phyloP scores from a whole-genome alignment of 768 basidiomycete species.

The Suillus subaureus region DNA sequence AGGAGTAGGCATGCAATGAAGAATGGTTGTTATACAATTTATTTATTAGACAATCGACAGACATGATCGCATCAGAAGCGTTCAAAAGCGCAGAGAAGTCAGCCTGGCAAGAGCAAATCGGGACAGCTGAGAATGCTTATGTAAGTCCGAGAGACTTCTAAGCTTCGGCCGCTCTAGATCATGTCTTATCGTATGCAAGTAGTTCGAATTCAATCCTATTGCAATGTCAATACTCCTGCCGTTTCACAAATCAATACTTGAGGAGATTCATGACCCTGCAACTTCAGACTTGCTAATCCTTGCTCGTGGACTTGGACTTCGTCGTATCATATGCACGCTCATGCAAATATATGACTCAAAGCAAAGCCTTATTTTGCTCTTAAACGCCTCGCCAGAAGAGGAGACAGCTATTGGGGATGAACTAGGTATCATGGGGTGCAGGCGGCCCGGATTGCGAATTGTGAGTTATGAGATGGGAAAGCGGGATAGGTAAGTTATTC shows the following conservation, averaged over 20 bases:
- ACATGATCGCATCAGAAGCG: too few species aligned
- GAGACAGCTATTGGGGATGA: slow-evolving; percentile 92
- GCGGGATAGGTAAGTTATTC: slow-evolving; percentile 69
- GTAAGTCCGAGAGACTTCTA: background rate
- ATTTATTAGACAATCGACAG: too few species aligned
- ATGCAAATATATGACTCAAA: slow-evolving; percentile 92
- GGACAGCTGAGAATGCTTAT: too few species aligned
- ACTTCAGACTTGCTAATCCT: slow-evolving; percentile 76
- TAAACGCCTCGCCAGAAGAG: slow-evolving; percentile 85
- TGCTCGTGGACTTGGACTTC: slow-evolving; percentile 88
- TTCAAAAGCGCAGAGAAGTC: too few species aligned
- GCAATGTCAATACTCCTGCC: slow-evolving; percentile 42
- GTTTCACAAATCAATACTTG: slow-evolving; percentile 68
- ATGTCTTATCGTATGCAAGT: background rate
- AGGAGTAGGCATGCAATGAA: too few species aligned
- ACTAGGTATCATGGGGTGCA: slow-evolving; percentile 88
- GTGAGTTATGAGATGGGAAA: slow-evolving; percentile 81
- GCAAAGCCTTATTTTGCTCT: slow-evolving; percentile 79
- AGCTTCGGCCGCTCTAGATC: too few species aligned
- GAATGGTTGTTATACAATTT: too few species aligned
- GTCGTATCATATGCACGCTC: slow-evolving; percentile 80
- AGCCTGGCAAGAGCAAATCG: too few species aligned
- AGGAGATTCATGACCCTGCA: slow-evolving; percentile 72
- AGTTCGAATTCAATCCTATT: background rate
- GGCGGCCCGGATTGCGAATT: slow-evolving; percentile 81